Base-by-base conservation (phyloP, 176 grass and related monocot genomes). In the Canna indica region DNA sequence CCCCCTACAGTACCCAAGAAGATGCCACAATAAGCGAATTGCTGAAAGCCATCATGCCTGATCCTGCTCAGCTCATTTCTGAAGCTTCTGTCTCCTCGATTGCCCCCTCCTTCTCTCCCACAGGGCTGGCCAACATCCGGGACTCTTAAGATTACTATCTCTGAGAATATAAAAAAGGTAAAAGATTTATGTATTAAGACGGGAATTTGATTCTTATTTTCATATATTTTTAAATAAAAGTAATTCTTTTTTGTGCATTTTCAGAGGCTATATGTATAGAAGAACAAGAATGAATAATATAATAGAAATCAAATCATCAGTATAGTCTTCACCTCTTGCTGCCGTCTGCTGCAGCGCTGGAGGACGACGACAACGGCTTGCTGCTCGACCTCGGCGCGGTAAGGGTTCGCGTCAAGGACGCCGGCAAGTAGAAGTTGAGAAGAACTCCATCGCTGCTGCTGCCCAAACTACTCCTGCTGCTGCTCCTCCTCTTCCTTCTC, bases 101-200 rank as follows among this genome's bases (percentile, higher is more conserved):
- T 78, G 91, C 35, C 85, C 74, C 73, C 78, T 76, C 63, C 76
- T 36, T 34, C 75, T 64, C 76, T 88, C 81, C 88, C 87, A 91
- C 57, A 80, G 47, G 27, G 41, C 7, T 1, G 70, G 7, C 78
- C 78, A 80, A 15, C 31, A 73, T 66, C 59, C 61, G 30, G 30
- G 44, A 73, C 16, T 53, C 20, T 36, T 73, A 36, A 67, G 46
- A 46, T 66, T 42, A 10, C 17, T 74, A 39, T 67, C 60, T 60
- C 78, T 80, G 61, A 53, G 45, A 59, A 5, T 62, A 15, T 18
- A 72, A 64, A 24, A 1, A 18, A 10, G 41, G 1, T 44, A 11
- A 11, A 44, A 11, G 36, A 2, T 38, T 38, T 38, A 38, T n/a
- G n/a, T n/a, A n/a, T n/a, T n/a, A n/a, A n/a, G n/a, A n/a, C n/a